Evolutionary conservation across 208 protist species (phyloP).

Genomic region (Trypanosomatidae sp.): DNA sequence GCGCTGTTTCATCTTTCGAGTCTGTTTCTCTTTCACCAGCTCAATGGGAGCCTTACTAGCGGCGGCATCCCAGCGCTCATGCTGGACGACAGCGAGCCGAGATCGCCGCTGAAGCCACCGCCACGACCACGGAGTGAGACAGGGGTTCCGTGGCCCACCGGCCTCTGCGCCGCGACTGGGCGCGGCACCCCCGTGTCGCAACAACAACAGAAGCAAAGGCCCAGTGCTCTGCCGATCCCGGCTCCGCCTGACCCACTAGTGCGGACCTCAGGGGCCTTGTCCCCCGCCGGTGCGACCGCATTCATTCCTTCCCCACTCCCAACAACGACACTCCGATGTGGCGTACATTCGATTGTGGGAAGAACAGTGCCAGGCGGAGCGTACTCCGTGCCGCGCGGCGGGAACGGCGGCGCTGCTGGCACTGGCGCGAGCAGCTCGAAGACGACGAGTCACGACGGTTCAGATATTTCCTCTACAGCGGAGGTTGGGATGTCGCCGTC

Average conservation of each 20-base stretch:
- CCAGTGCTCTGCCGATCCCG: not conserved
- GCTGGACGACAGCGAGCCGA: conserved; percentile 5
- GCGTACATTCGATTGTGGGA: not conserved
- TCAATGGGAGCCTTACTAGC: not conserved
- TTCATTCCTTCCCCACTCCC: not conserved
- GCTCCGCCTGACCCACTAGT: not conserved
- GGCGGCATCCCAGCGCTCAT: conserved; percentile 7
- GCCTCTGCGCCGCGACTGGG: not conserved
- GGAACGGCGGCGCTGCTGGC: not conserved
- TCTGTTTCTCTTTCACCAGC: not conserved
- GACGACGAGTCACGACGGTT: not conserved
- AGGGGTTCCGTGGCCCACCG: not conserved
- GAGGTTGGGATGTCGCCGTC: not conserved
- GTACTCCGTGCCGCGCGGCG: not conserved
- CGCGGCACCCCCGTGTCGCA: not conserved
- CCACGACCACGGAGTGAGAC: not conserved
- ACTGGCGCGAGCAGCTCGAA: not conserved
- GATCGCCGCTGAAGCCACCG: not conserved
- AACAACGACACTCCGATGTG: not conserved
- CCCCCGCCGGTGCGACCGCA: not conserved
- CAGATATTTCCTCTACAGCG: not conserved
- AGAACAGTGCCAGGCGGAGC: not conserved
- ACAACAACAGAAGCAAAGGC: not conserved
- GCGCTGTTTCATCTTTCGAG: conserved; percentile 14
- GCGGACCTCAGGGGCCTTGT: not conserved